Evolutionary conservation across 352 stramenopile genomes (phyloP), one percentile per base, ranked within the genome.

Genomic region (Phytophthora agathidicida): DNA sequence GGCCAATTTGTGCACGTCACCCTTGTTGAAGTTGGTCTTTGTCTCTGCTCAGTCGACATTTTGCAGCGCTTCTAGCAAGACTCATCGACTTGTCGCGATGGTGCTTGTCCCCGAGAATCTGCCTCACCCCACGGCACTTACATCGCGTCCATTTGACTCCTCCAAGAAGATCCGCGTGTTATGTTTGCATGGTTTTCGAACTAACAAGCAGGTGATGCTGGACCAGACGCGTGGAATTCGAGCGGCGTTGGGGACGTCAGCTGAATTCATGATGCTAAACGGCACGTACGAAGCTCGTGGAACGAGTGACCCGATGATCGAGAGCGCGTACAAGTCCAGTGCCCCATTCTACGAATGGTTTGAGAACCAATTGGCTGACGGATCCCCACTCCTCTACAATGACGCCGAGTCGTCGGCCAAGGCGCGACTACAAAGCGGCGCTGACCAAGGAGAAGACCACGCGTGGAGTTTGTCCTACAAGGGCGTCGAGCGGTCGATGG

Each of bases 111-210:
- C 38, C 24, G 55, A 60, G 11, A 71, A 66, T 10, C 49, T 71
- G 17, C 56, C 62, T 2, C 24, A 2, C 33, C 62, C 62, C 11
- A 56, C 5, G 14, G 50, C 59, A 31, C 22, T 60, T n/a, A 44
- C 13, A 9, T 39, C 58, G 7, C 50, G 13, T 23, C 13, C 58
- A 28, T 60, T 60, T 28, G 30, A 43, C 14, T 24, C 46, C 14
- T 41, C 46, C 45, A 38, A 41, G 46, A 74, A 71, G 39, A 70
- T 83, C 19, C 71, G 74, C 9, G 70, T 81, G 43, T 42, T 84
- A n/a, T 84, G 74, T 28, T 52, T 84, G 14, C 76, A 86, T 44
- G 76, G 76, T 16, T 86, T 78, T 54, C 76, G 76, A 22, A 83
- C 73, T 14, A 86, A 86, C 52, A 46, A 47, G 23, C 31, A 68